Evolutionary conservation across 2,329 filamentous ascomycete genomes (phyloP).

Genomic region (Colletotrichum eremochloae): DNA sequence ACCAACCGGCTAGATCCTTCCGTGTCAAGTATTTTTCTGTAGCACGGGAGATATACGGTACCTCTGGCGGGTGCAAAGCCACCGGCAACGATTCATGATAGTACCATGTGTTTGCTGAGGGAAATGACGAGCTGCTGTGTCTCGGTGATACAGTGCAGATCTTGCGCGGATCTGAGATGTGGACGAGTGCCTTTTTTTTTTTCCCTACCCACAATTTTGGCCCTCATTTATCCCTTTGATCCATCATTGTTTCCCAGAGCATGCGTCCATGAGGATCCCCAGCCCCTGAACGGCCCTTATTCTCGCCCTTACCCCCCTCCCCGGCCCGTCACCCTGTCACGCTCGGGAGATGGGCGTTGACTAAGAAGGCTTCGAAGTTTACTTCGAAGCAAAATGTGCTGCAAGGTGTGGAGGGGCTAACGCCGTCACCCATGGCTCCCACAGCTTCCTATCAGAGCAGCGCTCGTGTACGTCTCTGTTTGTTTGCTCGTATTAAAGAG

Average conservation of each 20-base stretch:
- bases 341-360: conserved; percentile 28
- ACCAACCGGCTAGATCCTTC: conserved; percentile 11
- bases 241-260: conserved; percentile 30
- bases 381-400: conserved; percentile 22
- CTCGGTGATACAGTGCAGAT: conserved; percentile 27
- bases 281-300: neutral
- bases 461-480: conserved; percentile 18
- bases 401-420: conserved; percentile 31
- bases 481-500: conserved; percentile 34
- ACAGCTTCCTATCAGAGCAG: conserved; percentile 16
- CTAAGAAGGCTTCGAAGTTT: neutral
- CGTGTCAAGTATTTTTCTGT: conserved; percentile 5
- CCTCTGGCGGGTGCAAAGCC: neutral
- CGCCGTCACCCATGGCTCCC: conserved; percentile 35
- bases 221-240: conserved; percentile 22
- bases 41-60: conserved; percentile 10
- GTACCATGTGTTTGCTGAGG: neutral
- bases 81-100: conserved; percentile 1
- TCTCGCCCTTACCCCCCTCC: neutral
- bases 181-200: neutral
- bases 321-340: neutral
- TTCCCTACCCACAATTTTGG: neutral
- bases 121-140: conserved; percentile 29
- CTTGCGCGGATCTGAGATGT: conserved; percentile 24
- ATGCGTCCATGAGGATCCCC: neutral